A percentile compares a stretch with the other conserved stretches of the same genome.
phyloP scores from a whole-genome alignment of 805 yeast genomes.

The Wickerhamiella nectarea region DNA sequence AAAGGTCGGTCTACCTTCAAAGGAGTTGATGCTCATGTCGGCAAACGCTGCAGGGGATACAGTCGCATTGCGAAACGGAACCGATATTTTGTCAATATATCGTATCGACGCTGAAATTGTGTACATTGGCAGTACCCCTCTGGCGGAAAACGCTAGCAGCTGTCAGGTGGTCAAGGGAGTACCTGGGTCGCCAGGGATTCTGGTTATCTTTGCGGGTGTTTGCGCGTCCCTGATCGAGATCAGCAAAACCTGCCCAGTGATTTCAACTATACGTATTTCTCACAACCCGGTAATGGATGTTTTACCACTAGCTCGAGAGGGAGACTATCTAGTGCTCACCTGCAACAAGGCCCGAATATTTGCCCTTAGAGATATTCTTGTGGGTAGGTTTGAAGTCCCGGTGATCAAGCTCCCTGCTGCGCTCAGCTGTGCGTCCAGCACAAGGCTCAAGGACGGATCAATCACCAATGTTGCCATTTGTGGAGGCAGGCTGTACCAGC shows the following conservation, averaged over 20 bases:
- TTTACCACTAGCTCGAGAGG: conserved; percentile 1
- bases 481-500: conserved; percentile 1
- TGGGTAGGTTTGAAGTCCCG: neutral
- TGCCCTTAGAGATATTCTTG: neutral
- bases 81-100: neutral
- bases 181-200: conserved; percentile 1
- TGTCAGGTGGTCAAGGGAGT: neutral
- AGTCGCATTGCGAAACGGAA: neutral
- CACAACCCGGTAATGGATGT: neutral
- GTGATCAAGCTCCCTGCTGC: neutral
- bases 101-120: neutral
- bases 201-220: neutral
- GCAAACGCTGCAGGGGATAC: neutral
- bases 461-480: conserved; percentile 2
- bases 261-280: conserved; percentile 2
- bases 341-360: neutral
- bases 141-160: neutral
- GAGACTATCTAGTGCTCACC: neutral
- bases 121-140: neutral
- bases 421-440: neutral
- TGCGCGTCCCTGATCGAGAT: conserved; percentile 2
- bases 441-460: conserved; percentile 1
- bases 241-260: conserved; percentile 1
- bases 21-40: neutral
- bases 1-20: conserved; percentile 2